Conservation (phyloP, 352 stramenopile species). For the Phytopythium vexans region DNA sequence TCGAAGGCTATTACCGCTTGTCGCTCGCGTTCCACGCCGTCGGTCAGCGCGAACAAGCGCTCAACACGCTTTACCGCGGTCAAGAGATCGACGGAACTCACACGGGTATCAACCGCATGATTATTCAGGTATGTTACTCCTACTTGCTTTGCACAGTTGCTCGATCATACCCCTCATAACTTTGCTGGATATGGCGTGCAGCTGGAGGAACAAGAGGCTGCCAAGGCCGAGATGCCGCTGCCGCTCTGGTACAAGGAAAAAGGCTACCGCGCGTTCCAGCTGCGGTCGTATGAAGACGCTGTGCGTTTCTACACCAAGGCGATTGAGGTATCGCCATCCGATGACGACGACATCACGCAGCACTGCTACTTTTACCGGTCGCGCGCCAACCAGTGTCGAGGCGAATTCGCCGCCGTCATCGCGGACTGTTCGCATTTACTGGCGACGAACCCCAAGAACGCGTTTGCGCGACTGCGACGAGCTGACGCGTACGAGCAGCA, state of each 20-base stretch:
- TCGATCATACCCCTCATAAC: neutral
- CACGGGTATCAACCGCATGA: slow-evolving; percentile 39
- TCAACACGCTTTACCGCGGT: slow-evolving; percentile 48
- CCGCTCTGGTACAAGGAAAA: slow-evolving; percentile 60
- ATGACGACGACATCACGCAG: slow-evolving; percentile 49
- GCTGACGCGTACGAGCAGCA: slow-evolving; percentile 59
- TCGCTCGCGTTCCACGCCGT: slow-evolving; percentile 40
- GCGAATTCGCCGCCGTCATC: slow-evolving; percentile 48
- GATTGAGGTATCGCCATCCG: slow-evolving; percentile 47
- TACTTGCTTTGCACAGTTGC: neutral
- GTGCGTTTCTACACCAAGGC: slow-evolving; percentile 93
- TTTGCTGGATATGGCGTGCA: slow-evolving; percentile 5
- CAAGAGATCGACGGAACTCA: slow-evolving; percentile 49
- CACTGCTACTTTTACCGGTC: slow-evolving; percentile 60
- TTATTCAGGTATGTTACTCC: slow-evolving; percentile 14
- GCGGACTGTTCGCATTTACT: slow-evolving; percentile 54
- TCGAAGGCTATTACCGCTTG: slow-evolving; percentile 55
- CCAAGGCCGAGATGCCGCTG: slow-evolving; percentile 25
- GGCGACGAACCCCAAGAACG: slow-evolving; percentile 41
- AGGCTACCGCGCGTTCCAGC: slow-evolving; percentile 91
- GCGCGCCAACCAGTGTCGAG: slow-evolving; percentile 45
- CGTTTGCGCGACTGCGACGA: slow-evolving; percentile 47
- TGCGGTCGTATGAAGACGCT: slow-evolving; percentile 81
- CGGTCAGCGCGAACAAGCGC: slow-evolving; percentile 42
- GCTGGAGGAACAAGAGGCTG: slow-evolving; percentile 43